Base-by-base conservation (phyloP, 345 rosid species). In the Hypericum perforatum region DNA sequence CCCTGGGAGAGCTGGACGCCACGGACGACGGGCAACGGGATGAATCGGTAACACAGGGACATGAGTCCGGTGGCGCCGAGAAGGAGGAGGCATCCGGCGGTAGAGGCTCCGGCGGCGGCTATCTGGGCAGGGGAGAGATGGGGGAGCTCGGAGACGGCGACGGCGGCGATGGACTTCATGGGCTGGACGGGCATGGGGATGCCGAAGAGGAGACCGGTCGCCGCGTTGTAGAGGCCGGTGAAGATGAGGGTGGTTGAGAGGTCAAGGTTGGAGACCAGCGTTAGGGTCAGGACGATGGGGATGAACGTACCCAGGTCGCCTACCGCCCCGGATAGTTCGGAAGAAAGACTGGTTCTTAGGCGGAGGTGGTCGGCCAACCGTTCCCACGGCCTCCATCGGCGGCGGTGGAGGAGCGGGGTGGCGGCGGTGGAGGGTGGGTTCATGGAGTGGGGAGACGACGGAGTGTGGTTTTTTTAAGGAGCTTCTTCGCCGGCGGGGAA, bases 1-100 rank as follows among this genome's bases (percentile, higher is more conserved):
- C 97, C 97, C 53, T 89, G 97, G 51, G 94, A 89, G 62, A 89
- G 89, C 91, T 89, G 97, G 52, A 89, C 86, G 14, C 97, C 95
- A 10, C 97, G 86, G 16, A 89, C 97, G 16, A 89, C 97, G 0
- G 97, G 94, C 49, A 82, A 82, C 41, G 96, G 96, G 46, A 87
- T 72, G 64, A 73, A 58, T 7, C 78, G 78, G 71, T 87, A 87
- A 56, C 84, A 69, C 54, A 71, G 66, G 39, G 94, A 81, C 94
- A 84, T 84, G 59, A 82, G 83, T 41, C 94, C 84, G 52, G 88
- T 77, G 62, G 64, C 62, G 16, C 94, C 94, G 22, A 84, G 88
- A 59, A 85, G 16, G 59, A 81, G 75, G 62, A 81, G 85, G 7
- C 69, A 61, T 9, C 71, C 68, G 42, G 88, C 85, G 2, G 90